Conservation (phyloP, 805 yeast species). For the Naumovozyma dairenensis region DNA sequence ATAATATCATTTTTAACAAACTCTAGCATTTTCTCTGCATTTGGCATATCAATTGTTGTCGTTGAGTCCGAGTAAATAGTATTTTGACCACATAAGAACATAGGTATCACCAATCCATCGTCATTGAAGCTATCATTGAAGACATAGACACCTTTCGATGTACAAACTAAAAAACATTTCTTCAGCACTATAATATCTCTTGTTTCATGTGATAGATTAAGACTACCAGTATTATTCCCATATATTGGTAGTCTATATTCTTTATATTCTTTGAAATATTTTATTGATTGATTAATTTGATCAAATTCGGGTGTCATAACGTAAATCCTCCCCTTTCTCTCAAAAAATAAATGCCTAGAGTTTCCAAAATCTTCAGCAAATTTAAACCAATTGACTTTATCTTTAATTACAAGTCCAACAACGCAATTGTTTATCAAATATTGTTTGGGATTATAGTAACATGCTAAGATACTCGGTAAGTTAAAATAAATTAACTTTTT, state of each 20-base stretch:
- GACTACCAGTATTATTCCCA: constrained; percentile 44
- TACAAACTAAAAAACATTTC: constrained; percentile 56
- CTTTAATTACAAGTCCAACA: constrained; percentile 43
- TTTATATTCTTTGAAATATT: constrained; percentile 37
- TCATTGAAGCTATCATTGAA: constrained; percentile 44
- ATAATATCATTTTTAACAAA: constrained; percentile 33
- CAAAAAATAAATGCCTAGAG: constrained; percentile 47
- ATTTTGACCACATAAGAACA: constrained; percentile 34
- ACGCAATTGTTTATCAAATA: constrained; percentile 28
- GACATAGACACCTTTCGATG: constrained; percentile 58
- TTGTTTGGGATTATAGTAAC: constrained; percentile 38
- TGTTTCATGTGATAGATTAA: constrained; percentile 50
- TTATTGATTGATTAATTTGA: constrained; percentile 23
- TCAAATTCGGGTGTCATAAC: constrained; percentile 32
- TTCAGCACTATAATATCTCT: constrained; percentile 53
- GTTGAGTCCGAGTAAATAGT: constrained; percentile 1
- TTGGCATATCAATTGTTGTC: constrained; percentile 17
- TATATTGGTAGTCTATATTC: constrained; percentile 45
- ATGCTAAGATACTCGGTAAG: constrained; percentile 50
- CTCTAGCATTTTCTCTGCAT: constrained; percentile 27
- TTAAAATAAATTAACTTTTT: constrained; percentile 52
- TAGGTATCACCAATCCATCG: constrained; percentile 41
- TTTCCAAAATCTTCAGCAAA: constrained; percentile 58
- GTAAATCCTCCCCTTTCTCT: constrained; percentile 41
- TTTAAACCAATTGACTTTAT: constrained; percentile 51